Conservation (phyloP, 2,329 filamentous ascomycete species). For the Cercospora brassicicola region DNA sequence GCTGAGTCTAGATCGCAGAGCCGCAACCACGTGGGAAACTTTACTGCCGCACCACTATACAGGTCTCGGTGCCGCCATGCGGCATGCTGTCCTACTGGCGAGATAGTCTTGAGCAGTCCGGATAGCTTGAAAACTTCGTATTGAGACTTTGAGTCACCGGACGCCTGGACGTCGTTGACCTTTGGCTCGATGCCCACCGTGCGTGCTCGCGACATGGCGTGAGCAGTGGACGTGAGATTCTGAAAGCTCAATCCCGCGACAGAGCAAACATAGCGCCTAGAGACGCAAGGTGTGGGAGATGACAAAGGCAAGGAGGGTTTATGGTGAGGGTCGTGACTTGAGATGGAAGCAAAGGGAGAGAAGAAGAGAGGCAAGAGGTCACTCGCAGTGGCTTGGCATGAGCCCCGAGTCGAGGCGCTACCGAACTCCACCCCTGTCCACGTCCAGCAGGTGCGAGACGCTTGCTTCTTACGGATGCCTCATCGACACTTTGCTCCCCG, state of each 20-base stretch:
- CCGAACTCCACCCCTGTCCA: not conserved
- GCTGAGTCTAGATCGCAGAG: not conserved
- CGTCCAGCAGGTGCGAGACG: not conserved
- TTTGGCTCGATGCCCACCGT: not conserved
- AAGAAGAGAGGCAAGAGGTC: not conserved
- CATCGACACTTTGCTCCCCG: not conserved
- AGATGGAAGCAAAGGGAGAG: not conserved
- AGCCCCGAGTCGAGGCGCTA: not conserved
- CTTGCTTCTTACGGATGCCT: not conserved
- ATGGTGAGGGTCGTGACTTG: not conserved
- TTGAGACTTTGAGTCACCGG: not conserved
- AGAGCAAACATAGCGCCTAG: not conserved
- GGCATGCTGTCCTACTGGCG: not conserved
- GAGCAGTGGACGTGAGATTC: not conserved
- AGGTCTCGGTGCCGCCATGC: not conserved
- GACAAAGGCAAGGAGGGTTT: not conserved
- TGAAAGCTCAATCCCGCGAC: not conserved
- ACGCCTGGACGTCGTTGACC: not conserved
- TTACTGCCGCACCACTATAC: not conserved
- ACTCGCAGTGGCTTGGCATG: not conserved
- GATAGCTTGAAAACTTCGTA: not conserved
- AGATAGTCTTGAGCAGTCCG: not conserved
- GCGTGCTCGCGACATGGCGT: not conserved
- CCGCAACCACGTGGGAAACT: not conserved
- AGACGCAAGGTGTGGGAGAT: not conserved